These are phyloP conservation scores for Phaseolus lunatus DNA, from an alignment of 306 rosid genomes.

Conservation along the genomic window DNA sequence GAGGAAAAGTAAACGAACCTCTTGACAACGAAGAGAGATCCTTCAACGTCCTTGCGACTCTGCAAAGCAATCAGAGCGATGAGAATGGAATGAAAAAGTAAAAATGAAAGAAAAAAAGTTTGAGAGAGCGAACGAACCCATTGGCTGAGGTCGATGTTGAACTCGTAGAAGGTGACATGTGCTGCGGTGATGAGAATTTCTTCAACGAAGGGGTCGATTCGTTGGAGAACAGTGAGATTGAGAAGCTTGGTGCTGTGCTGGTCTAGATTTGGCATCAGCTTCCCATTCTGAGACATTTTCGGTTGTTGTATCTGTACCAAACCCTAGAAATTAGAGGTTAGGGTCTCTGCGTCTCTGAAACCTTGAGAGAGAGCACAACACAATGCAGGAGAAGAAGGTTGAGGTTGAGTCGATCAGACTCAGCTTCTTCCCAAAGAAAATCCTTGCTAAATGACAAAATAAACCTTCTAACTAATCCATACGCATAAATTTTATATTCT, in stretches of 20 bases:
- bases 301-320: background rate
- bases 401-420: slow-evolving; percentile 46
- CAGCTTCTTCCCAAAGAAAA: slow-evolving; percentile 47
- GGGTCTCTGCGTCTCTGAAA: slow-evolving; percentile 11
- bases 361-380: slow-evolving; percentile 17
- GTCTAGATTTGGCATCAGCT: slow-evolving; percentile 68
- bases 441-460: slow-evolving; percentile 25
- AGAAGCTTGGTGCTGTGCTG: slow-evolving; percentile 69
- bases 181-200: slow-evolving; percentile 71
- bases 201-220: slow-evolving; percentile 67
- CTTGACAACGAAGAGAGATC: slow-evolving; percentile 71
- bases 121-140: slow-evolving; percentile 49
- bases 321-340: slow-evolving; percentile 50
- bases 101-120: background rate
- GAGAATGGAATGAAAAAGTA: background rate
- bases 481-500: background rate
- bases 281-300: slow-evolving; percentile 64
- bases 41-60: slow-evolving; percentile 72
- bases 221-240: slow-evolving; percentile 68
- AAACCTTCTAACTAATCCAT: slow-evolving; percentile 31
- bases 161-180: slow-evolving; percentile 70
- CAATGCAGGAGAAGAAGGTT: slow-evolving; percentile 38
- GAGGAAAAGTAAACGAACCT: slow-evolving; percentile 34
- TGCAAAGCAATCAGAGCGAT: slow-evolving; percentile 40
- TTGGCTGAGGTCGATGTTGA: slow-evolving; percentile 65